These are phyloP conservation scores for Fraxinus sp. DNA, from an alignment of 305 asterid species.

Conservation along the genomic window DNA sequence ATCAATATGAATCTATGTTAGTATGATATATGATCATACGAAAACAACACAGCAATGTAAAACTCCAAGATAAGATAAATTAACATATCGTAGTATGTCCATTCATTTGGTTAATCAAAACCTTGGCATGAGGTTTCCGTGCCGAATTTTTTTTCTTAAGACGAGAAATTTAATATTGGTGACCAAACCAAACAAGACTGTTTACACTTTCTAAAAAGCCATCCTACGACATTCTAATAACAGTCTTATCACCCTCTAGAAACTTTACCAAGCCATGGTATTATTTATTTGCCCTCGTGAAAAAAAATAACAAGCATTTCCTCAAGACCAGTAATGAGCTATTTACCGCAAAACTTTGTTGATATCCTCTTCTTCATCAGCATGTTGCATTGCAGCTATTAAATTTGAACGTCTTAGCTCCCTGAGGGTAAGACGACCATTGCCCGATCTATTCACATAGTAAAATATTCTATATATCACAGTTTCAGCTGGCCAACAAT, in stretches of 20 bases:
- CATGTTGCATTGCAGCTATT: constrained; percentile 42
- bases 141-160: neutral
- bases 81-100: neutral
- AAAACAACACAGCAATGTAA: constrained; percentile 1
- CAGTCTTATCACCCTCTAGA: neutral
- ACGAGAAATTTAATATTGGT: neutral
- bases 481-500: constrained; percentile 79
- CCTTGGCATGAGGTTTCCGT: neutral
- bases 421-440: constrained; percentile 86
- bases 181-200: neutral
- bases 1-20: neutral
- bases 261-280: neutral
- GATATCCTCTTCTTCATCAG: constrained; percentile 98
- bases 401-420: constrained; percentile 90
- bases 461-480: constrained; percentile 95
- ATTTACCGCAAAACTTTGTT: constrained; percentile 92
- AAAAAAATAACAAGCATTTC: constrained; percentile 7
- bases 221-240: neutral
- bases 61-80: neutral
- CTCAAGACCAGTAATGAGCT: constrained; percentile 8
- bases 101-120: constrained; percentile 7
- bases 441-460: constrained; percentile 91
- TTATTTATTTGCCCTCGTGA: constrained; percentile 11
- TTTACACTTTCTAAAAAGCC: neutral
- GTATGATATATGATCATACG: neutral